phyloP scores from a whole-genome alignment of 371 early-diverging fungal species.

The Parasitella parasitica region DNA sequence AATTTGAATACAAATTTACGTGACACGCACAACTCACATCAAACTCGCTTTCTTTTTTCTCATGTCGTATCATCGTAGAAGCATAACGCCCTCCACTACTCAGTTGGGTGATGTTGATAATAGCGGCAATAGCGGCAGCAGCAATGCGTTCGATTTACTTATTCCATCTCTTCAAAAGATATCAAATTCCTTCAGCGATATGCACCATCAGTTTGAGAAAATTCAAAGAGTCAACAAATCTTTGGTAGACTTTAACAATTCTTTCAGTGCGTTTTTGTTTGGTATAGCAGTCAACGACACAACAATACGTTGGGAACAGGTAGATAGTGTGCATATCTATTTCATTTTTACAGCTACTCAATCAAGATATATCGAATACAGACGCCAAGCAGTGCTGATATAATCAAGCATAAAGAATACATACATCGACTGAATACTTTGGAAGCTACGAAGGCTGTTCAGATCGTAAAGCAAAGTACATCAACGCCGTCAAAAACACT shows the following conservation, averaged over 20 bases:
- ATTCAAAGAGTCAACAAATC: conserved; percentile 24
- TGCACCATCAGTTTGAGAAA: conserved; percentile 21
- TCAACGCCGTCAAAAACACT: background rate
- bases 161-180: background rate
- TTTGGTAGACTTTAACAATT: conserved; percentile 29
- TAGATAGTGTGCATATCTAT: background rate
- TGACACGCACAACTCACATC: background rate
- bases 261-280: conserved; percentile 37
- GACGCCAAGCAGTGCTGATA: background rate
- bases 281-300: conserved; percentile 29
- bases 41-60: background rate
- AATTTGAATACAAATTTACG: too few species aligned
- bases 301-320: conserved; percentile 28
- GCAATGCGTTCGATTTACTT: background rate
- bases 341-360: background rate
- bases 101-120: too few species aligned
- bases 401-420: conserved; percentile 14
- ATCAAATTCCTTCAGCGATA: background rate
- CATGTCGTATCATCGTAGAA: background rate
- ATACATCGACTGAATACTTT: conserved; percentile 16
- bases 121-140: too few species aligned
- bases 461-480: background rate
- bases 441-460: background rate
- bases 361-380: background rate
- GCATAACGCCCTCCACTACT: too few species aligned